Evolutionary conservation across 1,284 basidiomycete genomes (phyloP).

Genomic region (Laetiporus sulphureus): DNA sequence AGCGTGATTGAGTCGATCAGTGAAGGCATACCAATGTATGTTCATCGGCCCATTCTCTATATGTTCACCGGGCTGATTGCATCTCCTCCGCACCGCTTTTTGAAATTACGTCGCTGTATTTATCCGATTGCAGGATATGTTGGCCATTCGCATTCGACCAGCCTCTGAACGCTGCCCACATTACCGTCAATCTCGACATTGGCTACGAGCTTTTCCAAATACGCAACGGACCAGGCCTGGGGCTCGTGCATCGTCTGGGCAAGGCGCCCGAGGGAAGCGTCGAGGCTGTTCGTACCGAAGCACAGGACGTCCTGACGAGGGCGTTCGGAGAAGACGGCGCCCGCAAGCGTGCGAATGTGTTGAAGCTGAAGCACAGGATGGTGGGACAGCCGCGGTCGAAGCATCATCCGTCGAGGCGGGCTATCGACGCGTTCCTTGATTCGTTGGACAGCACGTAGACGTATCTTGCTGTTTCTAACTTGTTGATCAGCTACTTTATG

Average conservation of each 20-base stretch:
- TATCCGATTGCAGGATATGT: neutral
- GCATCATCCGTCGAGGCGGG: too few relatives aligned
- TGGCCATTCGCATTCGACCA: conserved; percentile 20
- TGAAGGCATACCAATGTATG: conserved; percentile 15
- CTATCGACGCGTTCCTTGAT: too few relatives aligned
- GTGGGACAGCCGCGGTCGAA: too few relatives aligned
- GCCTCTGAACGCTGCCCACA: conserved; percentile 13
- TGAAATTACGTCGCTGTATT: neutral
- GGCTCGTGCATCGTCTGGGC: conserved; percentile 10
- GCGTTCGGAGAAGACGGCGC: conserved; percentile 6
- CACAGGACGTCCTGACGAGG: neutral
- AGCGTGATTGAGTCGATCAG: conserved; percentile 13
- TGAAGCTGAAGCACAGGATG: conserved; percentile 1
- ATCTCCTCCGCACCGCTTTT: neutral
- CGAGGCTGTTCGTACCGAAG: neutral
- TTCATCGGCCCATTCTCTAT: neutral
- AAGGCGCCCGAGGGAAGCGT: conserved; percentile 2
- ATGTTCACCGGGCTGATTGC: neutral
- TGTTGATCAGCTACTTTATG: too few relatives aligned
- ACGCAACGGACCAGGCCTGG: conserved; percentile 12
- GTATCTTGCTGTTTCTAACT: too few relatives aligned
- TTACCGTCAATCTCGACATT: conserved; percentile 13
- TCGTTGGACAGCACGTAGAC: too few relatives aligned
- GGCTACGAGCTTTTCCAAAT: conserved; percentile 19
- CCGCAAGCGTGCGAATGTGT: neutral